phyloP scores from a whole-genome alignment of 2,329 filamentous ascomycete species.

The Talaromyces islandicus region DNA sequence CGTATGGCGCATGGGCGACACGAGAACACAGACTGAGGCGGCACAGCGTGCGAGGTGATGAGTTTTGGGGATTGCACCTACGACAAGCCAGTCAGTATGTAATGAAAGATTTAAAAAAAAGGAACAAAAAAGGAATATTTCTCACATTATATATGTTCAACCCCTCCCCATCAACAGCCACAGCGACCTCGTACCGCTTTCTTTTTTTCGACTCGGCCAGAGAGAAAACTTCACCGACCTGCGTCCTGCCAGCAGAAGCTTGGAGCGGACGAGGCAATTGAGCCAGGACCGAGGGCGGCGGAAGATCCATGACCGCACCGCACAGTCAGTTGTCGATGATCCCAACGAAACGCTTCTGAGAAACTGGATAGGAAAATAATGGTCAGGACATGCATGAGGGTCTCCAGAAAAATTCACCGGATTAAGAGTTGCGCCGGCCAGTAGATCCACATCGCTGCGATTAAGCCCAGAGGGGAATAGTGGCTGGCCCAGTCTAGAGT shows the following conservation, averaged over 20 bases:
- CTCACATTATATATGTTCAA: constrained; percentile 58
- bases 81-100: constrained; percentile 9
- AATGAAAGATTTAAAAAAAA: no score
- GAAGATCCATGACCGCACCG: constrained; percentile 35
- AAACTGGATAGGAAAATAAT: background rate
- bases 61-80: constrained; percentile 57
- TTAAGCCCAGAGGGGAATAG: background rate
- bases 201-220: constrained; percentile 52
- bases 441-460: background rate
- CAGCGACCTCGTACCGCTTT: constrained; percentile 57
- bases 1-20: constrained; percentile 55
- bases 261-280: constrained; percentile 41
- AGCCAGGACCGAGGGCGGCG: constrained; percentile 38
- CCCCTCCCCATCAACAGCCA: constrained; percentile 56
- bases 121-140: background rate
- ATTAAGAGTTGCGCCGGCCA: background rate
- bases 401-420: constrained; percentile 1
- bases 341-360: background rate
- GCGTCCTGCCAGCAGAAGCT: constrained; percentile 33
- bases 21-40: constrained; percentile 53
- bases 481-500: background rate
- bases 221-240: constrained; percentile 46
- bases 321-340: background rate
- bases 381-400: background rate
- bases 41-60: constrained; percentile 56